Conservation (phyloP, 176 grass and related monocot species). For the Saccharum spontaneum region DNA sequence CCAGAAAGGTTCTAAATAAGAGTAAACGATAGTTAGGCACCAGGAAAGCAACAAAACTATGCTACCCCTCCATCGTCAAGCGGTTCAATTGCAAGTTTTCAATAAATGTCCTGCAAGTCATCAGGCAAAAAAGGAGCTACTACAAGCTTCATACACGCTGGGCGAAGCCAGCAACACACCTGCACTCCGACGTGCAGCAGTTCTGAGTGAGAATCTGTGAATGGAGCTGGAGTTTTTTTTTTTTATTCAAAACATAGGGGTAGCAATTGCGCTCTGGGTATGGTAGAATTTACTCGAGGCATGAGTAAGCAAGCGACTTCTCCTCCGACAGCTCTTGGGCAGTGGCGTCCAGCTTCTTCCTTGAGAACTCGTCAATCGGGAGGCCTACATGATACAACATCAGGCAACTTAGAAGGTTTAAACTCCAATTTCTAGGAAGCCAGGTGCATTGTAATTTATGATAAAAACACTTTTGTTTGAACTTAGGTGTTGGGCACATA, state of each 20-base stretch:
- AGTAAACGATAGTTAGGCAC: not conserved
- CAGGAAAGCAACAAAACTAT: not conserved
- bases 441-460: not conserved
- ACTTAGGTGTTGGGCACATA: not conserved
- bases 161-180: conserved; percentile 33
- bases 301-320: conserved; percentile 93
- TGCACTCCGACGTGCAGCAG: not conserved
- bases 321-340: conserved; percentile 83
- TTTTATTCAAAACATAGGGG: conserved; percentile 59
- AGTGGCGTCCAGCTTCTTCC: conserved; percentile 88
- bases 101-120: conserved; percentile 34
- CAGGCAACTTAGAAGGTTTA: not conserved
- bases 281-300: conserved; percentile 57
- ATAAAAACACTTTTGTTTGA: not conserved
- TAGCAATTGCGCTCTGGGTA: conserved; percentile 16
- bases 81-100: not conserved
- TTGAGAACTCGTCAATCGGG: conserved; percentile 82
- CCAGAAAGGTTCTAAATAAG: not conserved
- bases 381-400: conserved; percentile 53
- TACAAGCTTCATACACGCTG: conserved; percentile 31
- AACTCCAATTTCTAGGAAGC: not conserved
- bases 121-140: conserved; percentile 45
- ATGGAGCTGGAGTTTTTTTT: not conserved
- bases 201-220: not conserved
- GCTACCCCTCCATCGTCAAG: conserved; percentile 2